A percentile compares a stretch with the other conserved stretches of the same genome.
phyloP scores from a whole-genome alignment of 495 filamentous ascomycete species.

The Annulohypoxylon maeteangense region DNA sequence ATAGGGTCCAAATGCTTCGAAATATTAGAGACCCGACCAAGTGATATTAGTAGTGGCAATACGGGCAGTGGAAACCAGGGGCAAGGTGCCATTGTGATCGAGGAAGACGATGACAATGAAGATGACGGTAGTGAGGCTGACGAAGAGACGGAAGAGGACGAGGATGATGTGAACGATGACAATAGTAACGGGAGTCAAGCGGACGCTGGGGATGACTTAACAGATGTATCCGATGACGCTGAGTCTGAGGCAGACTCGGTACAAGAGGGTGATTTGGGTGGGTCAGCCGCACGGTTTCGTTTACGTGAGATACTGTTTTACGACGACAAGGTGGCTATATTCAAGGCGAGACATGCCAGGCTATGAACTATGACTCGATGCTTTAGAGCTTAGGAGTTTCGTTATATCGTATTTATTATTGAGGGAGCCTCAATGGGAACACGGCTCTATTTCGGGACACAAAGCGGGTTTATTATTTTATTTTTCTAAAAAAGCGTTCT shows the following conservation, averaged over 20 bases:
- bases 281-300: slow-evolving; percentile 66
- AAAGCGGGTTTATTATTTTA: slow-evolving; percentile 13
- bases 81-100: slow-evolving; percentile 45
- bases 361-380: slow-evolving; percentile 57
- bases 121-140: slow-evolving; percentile 58
- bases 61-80: slow-evolving; percentile 51
- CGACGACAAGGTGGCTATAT: slow-evolving; percentile 87
- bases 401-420: slow-evolving; percentile 29
- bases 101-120: slow-evolving; percentile 59
- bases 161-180: slow-evolving; percentile 58
- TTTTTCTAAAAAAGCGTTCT: neutral
- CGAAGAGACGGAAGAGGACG: slow-evolving; percentile 59
- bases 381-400: slow-evolving; percentile 16
- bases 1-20: slow-evolving; percentile 87
- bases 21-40: slow-evolving; percentile 74
- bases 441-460: slow-evolving; percentile 27
- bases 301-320: slow-evolving; percentile 89
- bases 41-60: slow-evolving; percentile 55
- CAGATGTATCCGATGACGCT: slow-evolving; percentile 66
- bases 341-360: slow-evolving; percentile 79
- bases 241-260: slow-evolving; percentile 66
- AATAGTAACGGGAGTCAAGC: slow-evolving; percentile 56
- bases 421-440: slow-evolving; percentile 10
- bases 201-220: slow-evolving; percentile 53
- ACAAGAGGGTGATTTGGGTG: slow-evolving; percentile 53